Evolutionary conservation across 2,329 filamentous ascomycete genomes (phyloP), one percentile per base, ranked within the genome.

Genomic region (Aspergillus terreus): DNA sequence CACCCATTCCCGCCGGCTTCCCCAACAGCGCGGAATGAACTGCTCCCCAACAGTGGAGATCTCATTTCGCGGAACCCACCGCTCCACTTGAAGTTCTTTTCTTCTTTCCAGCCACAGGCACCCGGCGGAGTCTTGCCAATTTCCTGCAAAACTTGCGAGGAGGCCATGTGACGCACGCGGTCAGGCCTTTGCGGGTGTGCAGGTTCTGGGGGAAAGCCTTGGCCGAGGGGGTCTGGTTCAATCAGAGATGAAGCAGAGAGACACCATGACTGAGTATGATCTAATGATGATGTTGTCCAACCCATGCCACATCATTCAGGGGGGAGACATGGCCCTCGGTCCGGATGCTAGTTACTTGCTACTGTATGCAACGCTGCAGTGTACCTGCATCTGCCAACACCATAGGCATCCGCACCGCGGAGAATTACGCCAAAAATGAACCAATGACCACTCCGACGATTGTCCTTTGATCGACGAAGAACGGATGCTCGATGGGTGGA

Each of bases 21-120:
- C 48, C 51, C 56, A 60, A 60, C 58, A 55, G 55, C 46, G 53
- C 51, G 51, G 57, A 62, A 57, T 58, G 57, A 59, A 59, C 49
- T 36, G 15, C 41, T 48, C 49, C 44, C 47, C 46, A 40, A 27
- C 55, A 53, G 60, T 60, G 59, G 59, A 49, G 51, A 57, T 51
- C 50, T 60, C 55, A 59, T 60, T 60, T 60, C 47, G 44, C 49
- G 55, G 56, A 52, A 46, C n/a, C 48, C 46, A 36, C 50, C 42
- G 35, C 30, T 46, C 47, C 52, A 51, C 52, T 46, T 21, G 27
- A 12, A 17, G 25, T 21, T 35, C 40, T 47, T 46, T 45, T 46
- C 43, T 36, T 44, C 38, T 44, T 49, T 44, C 12, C 55, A 58
- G 60, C 42, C 41, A 52, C 33, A 32, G 40, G 43, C 23, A 32